Evolutionary conservation across 805 yeast species (phyloP).

Genomic region (Lipomyces japonicus): DNA sequence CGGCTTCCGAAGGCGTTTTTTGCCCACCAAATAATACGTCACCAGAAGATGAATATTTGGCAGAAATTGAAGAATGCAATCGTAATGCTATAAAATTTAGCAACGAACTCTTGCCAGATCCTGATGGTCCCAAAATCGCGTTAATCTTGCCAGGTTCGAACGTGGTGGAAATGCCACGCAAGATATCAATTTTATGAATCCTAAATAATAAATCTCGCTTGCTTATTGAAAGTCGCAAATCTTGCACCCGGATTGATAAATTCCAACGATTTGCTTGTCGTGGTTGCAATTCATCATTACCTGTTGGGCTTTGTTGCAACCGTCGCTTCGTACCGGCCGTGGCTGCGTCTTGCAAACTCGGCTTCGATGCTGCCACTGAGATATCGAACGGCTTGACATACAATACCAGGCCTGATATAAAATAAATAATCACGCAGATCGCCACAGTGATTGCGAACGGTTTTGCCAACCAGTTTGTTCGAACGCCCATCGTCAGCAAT

Average conservation of each 20-base stretch:
- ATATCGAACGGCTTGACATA: slow-evolving; percentile 51
- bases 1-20: slow-evolving; percentile 38
- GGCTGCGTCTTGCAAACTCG: slow-evolving; percentile 10
- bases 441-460: slow-evolving; percentile 58
- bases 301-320: slow-evolving; percentile 29
- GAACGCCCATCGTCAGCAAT: slow-evolving; percentile 56
- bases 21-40: slow-evolving; percentile 44
- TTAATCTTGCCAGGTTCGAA: slow-evolving; percentile 57
- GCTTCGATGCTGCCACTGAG: slow-evolving; percentile 44
- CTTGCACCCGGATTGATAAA: slow-evolving; percentile 16
- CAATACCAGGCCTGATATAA: slow-evolving; percentile 48
- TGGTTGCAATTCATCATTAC: background rate
- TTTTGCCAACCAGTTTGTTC: slow-evolving; percentile 57
- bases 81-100: slow-evolving; percentile 63
- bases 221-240: slow-evolving; percentile 29
- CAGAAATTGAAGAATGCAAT: slow-evolving; percentile 40
- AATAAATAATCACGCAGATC: slow-evolving; percentile 57
- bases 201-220: slow-evolving; percentile 15
- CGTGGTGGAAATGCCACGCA: slow-evolving; percentile 48
- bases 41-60: slow-evolving; percentile 42
- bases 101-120: slow-evolving; percentile 71
- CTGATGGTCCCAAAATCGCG: slow-evolving; percentile 79
- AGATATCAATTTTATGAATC: slow-evolving; percentile 38
- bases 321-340: slow-evolving; percentile 24
- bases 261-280: background rate